A percentile compares a stretch with the other conserved stretches of the same genome.
Conservation (phyloP, 768 basidiomycete species). For the Saitozyma podzolica region DNA sequence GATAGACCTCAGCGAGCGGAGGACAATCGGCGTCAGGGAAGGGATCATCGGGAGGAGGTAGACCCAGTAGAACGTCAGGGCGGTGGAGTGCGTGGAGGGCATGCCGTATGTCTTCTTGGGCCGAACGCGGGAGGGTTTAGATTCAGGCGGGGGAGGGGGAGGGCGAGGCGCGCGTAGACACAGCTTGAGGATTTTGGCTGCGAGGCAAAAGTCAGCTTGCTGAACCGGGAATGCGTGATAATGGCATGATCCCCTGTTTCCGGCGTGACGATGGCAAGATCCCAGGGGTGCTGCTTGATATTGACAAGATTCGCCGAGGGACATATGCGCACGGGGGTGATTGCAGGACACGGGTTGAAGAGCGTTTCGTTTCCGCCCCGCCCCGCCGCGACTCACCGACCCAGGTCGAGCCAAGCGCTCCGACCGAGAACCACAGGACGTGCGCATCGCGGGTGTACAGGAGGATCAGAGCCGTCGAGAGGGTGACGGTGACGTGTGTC, state of each 20-base stretch:
- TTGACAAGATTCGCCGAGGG: background rate
- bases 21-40: background rate
- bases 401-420: slow-evolving; percentile 51
- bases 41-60: slow-evolving; percentile 47
- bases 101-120: slow-evolving; percentile 56
- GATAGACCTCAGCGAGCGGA: background rate
- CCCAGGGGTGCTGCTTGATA: too few relatives aligned
- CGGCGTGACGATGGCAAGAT: background rate
- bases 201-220: background rate
- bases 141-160: slow-evolving; percentile 28
- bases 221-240: background rate
- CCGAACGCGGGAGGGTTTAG: slow-evolving; percentile 23
- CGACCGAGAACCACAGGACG: slow-evolving; percentile 51
- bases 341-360: too few relatives aligned
- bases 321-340: background rate
- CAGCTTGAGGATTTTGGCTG: slow-evolving; percentile 54
- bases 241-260: background rate
- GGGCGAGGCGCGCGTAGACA: slow-evolving; percentile 52
- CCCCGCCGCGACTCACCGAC: slow-evolving; percentile 38
- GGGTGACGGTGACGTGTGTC: slow-evolving; percentile 51
- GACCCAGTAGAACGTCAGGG: slow-evolving; percentile 54
- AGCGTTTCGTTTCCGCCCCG: too few relatives aligned
- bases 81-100: slow-evolving; percentile 56
- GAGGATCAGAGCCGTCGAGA: slow-evolving; percentile 45
- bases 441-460: slow-evolving; percentile 52